A percentile compares a stretch with the other conserved stretches of the same genome.
phyloP scores from a whole-genome alignment of 192 early-diverging fungal genomes.

The Oehlia diaphana region DNA sequence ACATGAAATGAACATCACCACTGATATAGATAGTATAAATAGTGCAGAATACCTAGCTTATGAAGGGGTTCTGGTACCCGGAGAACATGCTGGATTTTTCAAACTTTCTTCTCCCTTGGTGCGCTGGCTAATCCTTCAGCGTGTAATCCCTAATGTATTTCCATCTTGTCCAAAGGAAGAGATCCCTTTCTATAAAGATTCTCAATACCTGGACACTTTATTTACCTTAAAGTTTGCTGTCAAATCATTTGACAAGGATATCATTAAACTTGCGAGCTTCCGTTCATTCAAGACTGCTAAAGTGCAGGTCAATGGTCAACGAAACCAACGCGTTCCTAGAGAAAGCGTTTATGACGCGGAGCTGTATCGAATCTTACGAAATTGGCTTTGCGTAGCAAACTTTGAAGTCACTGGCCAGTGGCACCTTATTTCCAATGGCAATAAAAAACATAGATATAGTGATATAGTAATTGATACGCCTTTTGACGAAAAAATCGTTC shows the following conservation, averaged over 20 bases:
- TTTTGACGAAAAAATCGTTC: not conserved
- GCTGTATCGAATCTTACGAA: slow-evolving; percentile 23
- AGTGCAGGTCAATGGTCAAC: slow-evolving; percentile 17
- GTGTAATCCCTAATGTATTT: slow-evolving; percentile 3
- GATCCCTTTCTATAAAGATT: not conserved
- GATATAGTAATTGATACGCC: slow-evolving; percentile 18
- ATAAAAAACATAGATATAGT: slow-evolving; percentile 18
- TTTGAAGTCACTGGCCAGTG: slow-evolving; percentile 33
- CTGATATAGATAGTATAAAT: not conserved
- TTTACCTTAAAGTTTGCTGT: not conserved
- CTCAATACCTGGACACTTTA: slow-evolving; percentile 18
- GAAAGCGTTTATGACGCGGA: slow-evolving; percentile 33
- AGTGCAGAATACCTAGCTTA: slow-evolving; percentile 1
- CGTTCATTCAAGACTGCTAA: slow-evolving; percentile 26
- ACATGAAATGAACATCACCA: not conserved
- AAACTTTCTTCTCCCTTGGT: slow-evolving; percentile 28
- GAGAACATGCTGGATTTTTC: no score
- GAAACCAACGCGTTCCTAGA: slow-evolving; percentile 25
- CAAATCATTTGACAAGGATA: slow-evolving; percentile 22
- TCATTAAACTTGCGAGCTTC: not conserved
- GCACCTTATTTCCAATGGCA: slow-evolving; percentile 10
- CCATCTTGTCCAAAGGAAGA: slow-evolving; percentile 9
- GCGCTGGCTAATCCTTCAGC: slow-evolving; percentile 20
- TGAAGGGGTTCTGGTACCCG: slow-evolving; percentile 24
- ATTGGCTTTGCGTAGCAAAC: slow-evolving; percentile 14